Conservation (phyloP, 179 eudicot species). For the Heliamphora pulchella region DNA sequence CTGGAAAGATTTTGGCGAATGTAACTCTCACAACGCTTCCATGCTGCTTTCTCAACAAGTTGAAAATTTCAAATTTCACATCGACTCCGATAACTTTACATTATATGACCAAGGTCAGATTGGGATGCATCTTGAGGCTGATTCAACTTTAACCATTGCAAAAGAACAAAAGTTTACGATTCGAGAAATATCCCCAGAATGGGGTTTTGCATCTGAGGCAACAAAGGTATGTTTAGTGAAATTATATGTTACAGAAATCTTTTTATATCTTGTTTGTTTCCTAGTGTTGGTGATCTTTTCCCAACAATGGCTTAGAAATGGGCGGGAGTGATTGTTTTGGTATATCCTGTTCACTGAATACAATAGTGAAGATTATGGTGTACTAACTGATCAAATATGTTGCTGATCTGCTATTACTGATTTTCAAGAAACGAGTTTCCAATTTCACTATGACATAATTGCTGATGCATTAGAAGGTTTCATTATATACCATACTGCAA, state of each 20-base stretch:
- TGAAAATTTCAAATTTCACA: conserved; percentile 25
- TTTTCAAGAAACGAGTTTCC: background rate
- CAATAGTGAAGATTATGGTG: background rate
- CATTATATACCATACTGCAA: background rate
- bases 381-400: conserved; percentile 6
- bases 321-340: background rate
- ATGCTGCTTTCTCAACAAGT: conserved; percentile 28
- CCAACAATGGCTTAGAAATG: background rate
- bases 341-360: background rate
- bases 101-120: conserved; percentile 43
- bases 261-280: background rate
- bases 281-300: background rate
- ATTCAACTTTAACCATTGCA: conserved; percentile 53
- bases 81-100: conserved; percentile 30
- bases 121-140: conserved; percentile 40
- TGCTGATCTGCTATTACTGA: background rate
- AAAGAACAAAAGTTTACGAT: conserved; percentile 65
- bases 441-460: background rate
- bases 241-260: conserved; percentile 3
- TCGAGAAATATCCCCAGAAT: conserved; percentile 68
- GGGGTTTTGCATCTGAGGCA: conserved; percentile 60
- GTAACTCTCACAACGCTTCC: conserved; percentile 19
- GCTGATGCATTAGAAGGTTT: background rate
- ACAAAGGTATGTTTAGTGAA: conserved; percentile 53
- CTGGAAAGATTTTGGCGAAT: conserved; percentile 20